Evolutionary conservation across 2,329 filamentous ascomycete genomes (phyloP), one percentile per base, ranked within the genome.

Genomic region (Apiospora koreana): DNA sequence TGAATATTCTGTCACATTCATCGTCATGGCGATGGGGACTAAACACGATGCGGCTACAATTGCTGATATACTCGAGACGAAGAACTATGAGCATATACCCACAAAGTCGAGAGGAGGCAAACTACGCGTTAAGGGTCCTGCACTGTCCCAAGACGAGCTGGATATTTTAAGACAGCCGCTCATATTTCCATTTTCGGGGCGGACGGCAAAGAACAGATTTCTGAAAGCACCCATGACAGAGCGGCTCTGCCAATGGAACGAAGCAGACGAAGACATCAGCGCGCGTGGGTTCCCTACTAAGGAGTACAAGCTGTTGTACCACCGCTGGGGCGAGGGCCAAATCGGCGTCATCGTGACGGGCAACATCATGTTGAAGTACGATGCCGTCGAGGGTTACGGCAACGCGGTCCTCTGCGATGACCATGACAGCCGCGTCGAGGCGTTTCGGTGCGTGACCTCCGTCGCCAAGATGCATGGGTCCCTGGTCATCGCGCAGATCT

Each of bases 191-290:
- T 83, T 83, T 76, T 83, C 84, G 48, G 81, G 83, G 71, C 83
- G 79, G 69, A 85, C 83, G 10, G 87, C 86, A 2, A 83, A 82
- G 3, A 90, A 89, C 76, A 81, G 87, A 42, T 87, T 89, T 76
- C 77, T 89, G 72, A 90, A 90, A 76, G 87, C 81, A 4, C 86
- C 88, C 64, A 89, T 90, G 87, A 87, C 86, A 0, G 88, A 91
- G 77, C 83, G 86, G 18, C 78, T 89, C 31, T 86, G 86, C 2
- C 86, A 86, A 5, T 75, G 74, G 72, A 71, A 71, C 48, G 38
- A 69, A 1, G n/a, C 25, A 21, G 64, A n/a, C 38, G 70, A 72
- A 46, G 68, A 73, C 50, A 69, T 70, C 48, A 31, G 42, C 16
- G 67, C 64, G n/a, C 73, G 74, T 45, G 74, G 74, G 5, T 70